Base-by-base conservation (phyloP, 495 filamentous ascomycete genomes). In the Daldinia childiae region DNA sequence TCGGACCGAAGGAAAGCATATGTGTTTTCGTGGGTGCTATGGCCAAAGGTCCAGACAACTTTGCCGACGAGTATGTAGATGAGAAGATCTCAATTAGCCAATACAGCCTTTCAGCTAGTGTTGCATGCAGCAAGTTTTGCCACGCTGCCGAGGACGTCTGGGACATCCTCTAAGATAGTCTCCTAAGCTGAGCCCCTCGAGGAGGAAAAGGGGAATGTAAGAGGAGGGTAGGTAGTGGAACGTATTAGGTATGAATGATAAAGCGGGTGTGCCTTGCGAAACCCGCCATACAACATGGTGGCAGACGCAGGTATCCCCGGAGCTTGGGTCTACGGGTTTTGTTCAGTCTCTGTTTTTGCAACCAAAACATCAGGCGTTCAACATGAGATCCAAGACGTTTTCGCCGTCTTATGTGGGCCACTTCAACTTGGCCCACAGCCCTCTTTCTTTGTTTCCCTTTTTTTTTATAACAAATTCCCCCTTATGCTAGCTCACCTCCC, bases 71-170 rank as follows among this genome's bases (percentile, higher is more conserved):
- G 39, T 94, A 90, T 82, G 95, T 98, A 73, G 95, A 99, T 79
- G 95, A 99, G 79, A 90, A 95, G 71, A 98, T 99, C 82, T 91
- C 92, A 73, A 97, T 99, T 82, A 98, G 95, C 83, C 97, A 97
- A 80, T 99, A 91, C 88, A 97, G 92, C 80, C 86, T 99, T 51
- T 96, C 92, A 76, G 95, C 95, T 52, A 97, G 93, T 83, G 95
- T 99, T 32, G 95, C 95, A 36, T 99, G 95, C 85, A 96, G 94
- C 85, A 98, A 98, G 81, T 98, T 99, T 84, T 98, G 95, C 82
- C 95, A 99, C 80, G 95, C 95, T 51, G 95, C 94, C 30, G 95
- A 99, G 81, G 95, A 99, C 78, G 90, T 90, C 43, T 99, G 95
- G 95, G 89, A 93, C 73, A 93, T 99, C 70, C 87, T 97, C 73